These are phyloP conservation scores for Suillus ampliporus DNA, from an alignment of 768 basidiomycete species.

Conservation along the genomic window DNA sequence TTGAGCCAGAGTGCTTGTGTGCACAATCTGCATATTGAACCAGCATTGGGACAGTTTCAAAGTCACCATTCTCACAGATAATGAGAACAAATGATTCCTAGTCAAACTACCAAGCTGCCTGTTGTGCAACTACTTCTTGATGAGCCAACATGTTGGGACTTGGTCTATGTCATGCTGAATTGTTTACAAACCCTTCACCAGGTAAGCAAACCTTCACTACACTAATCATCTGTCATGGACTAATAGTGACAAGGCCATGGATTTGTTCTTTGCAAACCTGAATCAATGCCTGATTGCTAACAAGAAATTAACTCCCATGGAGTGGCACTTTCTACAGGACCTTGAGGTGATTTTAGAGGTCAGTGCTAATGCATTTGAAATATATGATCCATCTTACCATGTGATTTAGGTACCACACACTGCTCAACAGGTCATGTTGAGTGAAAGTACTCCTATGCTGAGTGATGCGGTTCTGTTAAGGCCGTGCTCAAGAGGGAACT, in stretches of 20 bases:
- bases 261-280: background rate
- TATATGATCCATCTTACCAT: background rate
- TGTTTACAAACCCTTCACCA: background rate
- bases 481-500: too few relatives aligned
- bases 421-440: conserved; percentile 11
- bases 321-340: conserved; percentile 15
- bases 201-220: too few relatives aligned
- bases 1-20: background rate
- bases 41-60: background rate
- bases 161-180: background rate
- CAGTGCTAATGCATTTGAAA: background rate
- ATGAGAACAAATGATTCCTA: too few relatives aligned
- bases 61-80: too few relatives aligned
- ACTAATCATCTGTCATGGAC: background rate
- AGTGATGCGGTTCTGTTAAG: background rate
- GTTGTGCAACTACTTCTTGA: too few relatives aligned
- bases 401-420: conserved; percentile 9
- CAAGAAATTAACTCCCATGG: background rate
- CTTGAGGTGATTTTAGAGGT: conserved; percentile 17
- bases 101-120: too few relatives aligned
- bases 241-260: background rate
- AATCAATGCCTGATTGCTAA: too few relatives aligned
- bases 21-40: background rate
- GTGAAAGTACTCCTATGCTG: conserved; percentile 3
- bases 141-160: too few relatives aligned